Evolutionary conservation across 129 eudicot genomes (phyloP), one percentile per base, ranked within the genome.

Genomic region (Scalesia atractyloides): DNA sequence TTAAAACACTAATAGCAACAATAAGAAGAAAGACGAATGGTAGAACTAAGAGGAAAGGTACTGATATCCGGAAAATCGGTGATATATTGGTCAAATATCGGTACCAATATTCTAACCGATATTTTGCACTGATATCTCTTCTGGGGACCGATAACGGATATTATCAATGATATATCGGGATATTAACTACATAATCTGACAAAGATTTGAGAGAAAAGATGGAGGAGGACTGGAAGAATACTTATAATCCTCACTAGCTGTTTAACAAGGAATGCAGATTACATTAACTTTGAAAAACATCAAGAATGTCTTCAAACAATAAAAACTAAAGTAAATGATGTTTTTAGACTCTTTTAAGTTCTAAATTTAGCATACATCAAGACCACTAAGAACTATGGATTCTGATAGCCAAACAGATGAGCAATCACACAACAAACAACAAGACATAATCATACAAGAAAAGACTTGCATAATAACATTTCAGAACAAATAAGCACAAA

Each of bases 401-500:
- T 56, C 43, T 60, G 2, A n/a, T 59, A 7, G 15, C 17, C 61
- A 48, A 49, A 26, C 20, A 26, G 4, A 49, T 22, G 17, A 18
- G 16, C 9, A 37, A 54, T 49, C 33, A 68, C 17, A 70, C 19
- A 30, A 6, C 18, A 46, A 66, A 9, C 37, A 44, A 54, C 52
- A n/a, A n/a, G n/a, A 66, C 61, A 39, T 26, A 39, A 24, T 30
- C 58, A 54, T 43, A 46, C 66, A 68, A 20, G 1, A 18, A n/a
- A n/a, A 56, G 11, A 43, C 10, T 49, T 18, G 46, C 18, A 48
- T 16, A 37, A 69, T 1, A 1, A 36, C 18, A 26, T 70, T 14
- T n/a, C 11, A 12, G 2, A 76, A 68, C 24, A 20, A 61, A 47
- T 17, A 5, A 74, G 13, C 50, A 80, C 97, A 81, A 84, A 94